Conservation (phyloP, 2,329 filamentous ascomycete species). For the Orbilia quercus region DNA sequence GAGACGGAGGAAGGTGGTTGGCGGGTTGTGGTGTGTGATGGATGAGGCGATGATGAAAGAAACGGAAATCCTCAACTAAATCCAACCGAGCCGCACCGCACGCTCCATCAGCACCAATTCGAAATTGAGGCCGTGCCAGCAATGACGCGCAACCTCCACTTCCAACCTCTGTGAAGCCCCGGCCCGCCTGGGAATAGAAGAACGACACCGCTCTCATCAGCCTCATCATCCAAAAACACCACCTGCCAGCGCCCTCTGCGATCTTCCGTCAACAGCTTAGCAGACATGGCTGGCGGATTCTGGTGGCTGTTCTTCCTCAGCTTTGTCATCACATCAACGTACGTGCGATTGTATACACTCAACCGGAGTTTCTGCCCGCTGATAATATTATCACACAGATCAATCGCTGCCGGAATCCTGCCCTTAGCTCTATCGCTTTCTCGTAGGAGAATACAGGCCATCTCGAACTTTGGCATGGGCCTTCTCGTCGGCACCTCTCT, state of each 20-base stretch:
- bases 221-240: neutral
- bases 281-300: conserved; percentile 50
- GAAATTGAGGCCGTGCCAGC: conserved; percentile 11
- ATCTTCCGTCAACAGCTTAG: conserved; percentile 5
- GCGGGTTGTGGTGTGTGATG: conserved; percentile 26
- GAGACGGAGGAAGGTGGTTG: conserved; percentile 14
- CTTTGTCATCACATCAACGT: conserved; percentile 50
- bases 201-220: neutral
- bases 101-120: conserved; percentile 24
- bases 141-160: conserved; percentile 3
- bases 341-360: conserved; percentile 9
- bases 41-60: conserved; percentile 39
- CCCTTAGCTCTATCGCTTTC: conserved; percentile 90
- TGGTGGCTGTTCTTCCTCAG: conserved; percentile 54
- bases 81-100: conserved; percentile 6
- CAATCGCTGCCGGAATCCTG: conserved; percentile 90
- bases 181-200: neutral
- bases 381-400: too few species aligned
- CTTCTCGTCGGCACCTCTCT: conserved; percentile 93
- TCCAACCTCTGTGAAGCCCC: conserved; percentile 27
- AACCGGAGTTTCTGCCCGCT: conserved; percentile 56
- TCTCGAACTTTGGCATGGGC: conserved; percentile 92
- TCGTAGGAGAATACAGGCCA: conserved; percentile 83
- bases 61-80: conserved; percentile 23
- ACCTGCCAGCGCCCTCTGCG: neutral